These are phyloP conservation scores for Incumbomyces delicatus DNA, from an alignment of 2,329 filamentous ascomycete genomes.

Conservation along the genomic window DNA sequence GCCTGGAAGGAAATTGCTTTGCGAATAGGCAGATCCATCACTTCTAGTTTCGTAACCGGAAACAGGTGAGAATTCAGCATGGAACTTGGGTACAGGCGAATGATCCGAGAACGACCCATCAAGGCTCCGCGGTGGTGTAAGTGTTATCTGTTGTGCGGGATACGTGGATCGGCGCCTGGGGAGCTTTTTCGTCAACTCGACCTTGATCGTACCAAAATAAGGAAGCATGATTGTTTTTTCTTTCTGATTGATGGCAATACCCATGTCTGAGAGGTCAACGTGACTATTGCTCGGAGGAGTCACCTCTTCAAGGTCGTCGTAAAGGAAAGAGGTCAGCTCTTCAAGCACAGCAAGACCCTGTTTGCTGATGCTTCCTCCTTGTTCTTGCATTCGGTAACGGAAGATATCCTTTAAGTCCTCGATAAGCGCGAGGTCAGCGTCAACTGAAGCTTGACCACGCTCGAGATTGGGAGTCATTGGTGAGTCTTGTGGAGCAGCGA, in stretches of 20 bases:
- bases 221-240: constrained; percentile 15
- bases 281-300: background rate
- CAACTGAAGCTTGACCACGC: constrained; percentile 4
- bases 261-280: background rate
- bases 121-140: background rate
- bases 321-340: constrained; percentile 15
- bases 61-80: background rate
- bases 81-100: background rate
- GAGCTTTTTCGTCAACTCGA: constrained; percentile 11
- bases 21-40: background rate
- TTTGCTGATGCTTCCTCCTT: constrained; percentile 16
- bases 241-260: constrained; percentile 4
- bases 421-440: constrained; percentile 14
- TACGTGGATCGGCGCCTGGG: background rate
- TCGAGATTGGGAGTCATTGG: constrained; percentile 5
- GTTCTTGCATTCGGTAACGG: constrained; percentile 15
- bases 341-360: constrained; percentile 16
- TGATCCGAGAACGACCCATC: background rate
- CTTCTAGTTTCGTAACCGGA: background rate
- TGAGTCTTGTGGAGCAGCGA: background rate
- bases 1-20: background rate
- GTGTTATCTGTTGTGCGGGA: background rate
- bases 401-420: constrained; percentile 18
- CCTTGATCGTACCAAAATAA: constrained; percentile 18
- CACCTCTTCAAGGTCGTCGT: constrained; percentile 6